Evolutionary conservation across 495 filamentous ascomycete species (phyloP), one percentile per base, ranked within the genome.

Genomic region (Massariosphaeria phaeospora): DNA sequence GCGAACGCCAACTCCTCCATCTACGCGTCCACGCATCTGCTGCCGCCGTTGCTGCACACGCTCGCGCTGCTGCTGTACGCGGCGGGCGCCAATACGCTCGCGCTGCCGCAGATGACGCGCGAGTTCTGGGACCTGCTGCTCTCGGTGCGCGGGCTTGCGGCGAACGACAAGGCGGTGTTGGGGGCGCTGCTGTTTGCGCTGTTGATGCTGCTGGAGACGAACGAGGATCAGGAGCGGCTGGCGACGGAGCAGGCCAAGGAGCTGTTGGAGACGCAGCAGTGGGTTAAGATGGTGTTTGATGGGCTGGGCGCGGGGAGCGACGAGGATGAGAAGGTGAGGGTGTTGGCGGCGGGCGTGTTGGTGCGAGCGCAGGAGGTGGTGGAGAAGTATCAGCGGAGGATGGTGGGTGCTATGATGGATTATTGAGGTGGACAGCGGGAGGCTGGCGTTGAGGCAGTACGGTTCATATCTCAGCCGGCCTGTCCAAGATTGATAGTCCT

Each of bases 201-300:
- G 46, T 71, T 96, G 26, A 85, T 84, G n/a, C 52, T 95, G 20
- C 69, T 97, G 10, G 89, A 95, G 49, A 73, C 95, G n/a, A 95
- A 95, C 52, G 70, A 67, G 23, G 66, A 67, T 61, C 70, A 76
- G 51, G 63, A 73, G 38, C 44, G 77, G 6, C 66, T 85, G 8
- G 83, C 77, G 24, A 78, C 81, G 51, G 78, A 82, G 53, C 69
- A 79, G 52, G 72, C 71, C 0, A 74, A 72, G 54, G 72, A 78
- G 59, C 35, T 84, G 36, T 35, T 80, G 20, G 81, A 84, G 66
- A 81, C 76, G 53, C 81, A 83, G 62, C 77, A 81, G 30, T 85
- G 91, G 66, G 85, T 90, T 40, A 78, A 83, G 34, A 75, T 77
- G 25, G 73, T 94, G 6, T 90, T 94, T 65, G 80, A 82, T 48